These are phyloP conservation scores for Penicillium verrucosum DNA, from an alignment of 2,329 filamentous ascomycete species.

Conservation along the genomic window DNA sequence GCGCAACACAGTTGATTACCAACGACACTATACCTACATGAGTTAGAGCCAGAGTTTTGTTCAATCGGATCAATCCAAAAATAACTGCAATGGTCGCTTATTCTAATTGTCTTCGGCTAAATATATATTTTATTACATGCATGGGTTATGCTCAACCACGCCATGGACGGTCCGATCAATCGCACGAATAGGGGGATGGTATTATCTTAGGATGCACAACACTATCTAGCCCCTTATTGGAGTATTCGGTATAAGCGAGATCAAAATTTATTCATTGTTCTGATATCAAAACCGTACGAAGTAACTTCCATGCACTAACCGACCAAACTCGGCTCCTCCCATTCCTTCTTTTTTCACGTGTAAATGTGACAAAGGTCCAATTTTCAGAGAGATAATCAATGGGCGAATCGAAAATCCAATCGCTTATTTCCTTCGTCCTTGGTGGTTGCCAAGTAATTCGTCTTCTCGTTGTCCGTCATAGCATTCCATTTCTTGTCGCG, in stretches of 20 bases:
- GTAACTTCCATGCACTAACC: neutral
- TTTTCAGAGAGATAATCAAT: slow-evolving; percentile 11
- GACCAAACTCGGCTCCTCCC: neutral
- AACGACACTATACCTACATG: neutral
- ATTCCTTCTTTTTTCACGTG: neutral
- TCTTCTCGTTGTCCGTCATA: slow-evolving; percentile 29
- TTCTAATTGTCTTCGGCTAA: neutral
- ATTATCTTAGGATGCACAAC: neutral
- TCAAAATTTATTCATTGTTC: neutral
- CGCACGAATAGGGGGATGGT: neutral
- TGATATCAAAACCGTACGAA: neutral
- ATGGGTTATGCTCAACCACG: neutral
- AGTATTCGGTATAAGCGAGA: neutral
- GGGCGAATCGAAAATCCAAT: slow-evolving; percentile 37
- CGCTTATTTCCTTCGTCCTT: slow-evolving; percentile 35
- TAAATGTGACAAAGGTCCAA: neutral
- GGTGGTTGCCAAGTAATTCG: slow-evolving; percentile 31
- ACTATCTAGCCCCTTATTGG: too few species aligned
- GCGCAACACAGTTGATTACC: slow-evolving; percentile 3
- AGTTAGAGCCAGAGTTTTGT: neutral
- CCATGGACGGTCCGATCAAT: neutral
- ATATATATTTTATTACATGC: neutral
- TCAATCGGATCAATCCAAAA: neutral
- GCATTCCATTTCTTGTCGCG: slow-evolving; percentile 31
- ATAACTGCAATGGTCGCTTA: neutral